Percentiles rank a stretch among this genome's conserved stretches.
These are phyloP conservation scores for Tolypocladium guangdongense DNA, from an alignment of 2,329 filamentous ascomycete genomes.

Conservation along the genomic window DNA sequence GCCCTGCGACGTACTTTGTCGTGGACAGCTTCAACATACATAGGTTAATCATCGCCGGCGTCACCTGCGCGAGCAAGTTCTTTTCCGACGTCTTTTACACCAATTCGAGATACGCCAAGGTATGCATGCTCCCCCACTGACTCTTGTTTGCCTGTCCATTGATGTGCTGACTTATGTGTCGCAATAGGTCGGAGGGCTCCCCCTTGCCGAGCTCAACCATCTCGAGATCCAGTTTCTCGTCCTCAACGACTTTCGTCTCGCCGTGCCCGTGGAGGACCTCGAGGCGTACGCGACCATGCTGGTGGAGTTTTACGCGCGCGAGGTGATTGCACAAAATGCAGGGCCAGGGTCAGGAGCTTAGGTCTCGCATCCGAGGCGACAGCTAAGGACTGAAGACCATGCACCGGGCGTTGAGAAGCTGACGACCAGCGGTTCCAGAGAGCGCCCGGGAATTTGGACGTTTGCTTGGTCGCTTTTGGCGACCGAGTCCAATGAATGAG, in stretches of 20 bases:
- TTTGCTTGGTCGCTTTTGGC: background rate
- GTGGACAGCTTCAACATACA: constrained; percentile 99
- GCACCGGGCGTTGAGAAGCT: background rate
- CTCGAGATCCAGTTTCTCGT: constrained; percentile 92
- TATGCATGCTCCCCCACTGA: constrained; percentile 30
- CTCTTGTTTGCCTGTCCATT: background rate
- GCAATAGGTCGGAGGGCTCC: constrained; percentile 78
- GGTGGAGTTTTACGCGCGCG: constrained; percentile 92
- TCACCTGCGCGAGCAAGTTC: constrained; percentile 98
- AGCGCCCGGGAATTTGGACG: background rate
- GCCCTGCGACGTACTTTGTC: constrained; percentile 60
- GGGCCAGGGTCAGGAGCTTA: background rate
- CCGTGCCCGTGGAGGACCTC: constrained; percentile 86
- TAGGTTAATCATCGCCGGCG: constrained; percentile 87
- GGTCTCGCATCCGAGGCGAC: background rate
- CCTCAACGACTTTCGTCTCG: constrained; percentile 90
- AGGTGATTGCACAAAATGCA: constrained; percentile 48
- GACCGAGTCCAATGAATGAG: background rate
- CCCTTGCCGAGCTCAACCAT: constrained; percentile 86
- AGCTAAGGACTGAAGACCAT: background rate
- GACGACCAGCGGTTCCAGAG: background rate
- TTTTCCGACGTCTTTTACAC: constrained; percentile 99
- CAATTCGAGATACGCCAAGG: constrained; percentile 98
- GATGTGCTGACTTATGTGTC: constrained; percentile 6
- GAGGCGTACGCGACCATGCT: constrained; percentile 98